Base-by-base conservation (phyloP, 176 grass and related monocot genomes). In the Pontederia paniculata region DNA sequence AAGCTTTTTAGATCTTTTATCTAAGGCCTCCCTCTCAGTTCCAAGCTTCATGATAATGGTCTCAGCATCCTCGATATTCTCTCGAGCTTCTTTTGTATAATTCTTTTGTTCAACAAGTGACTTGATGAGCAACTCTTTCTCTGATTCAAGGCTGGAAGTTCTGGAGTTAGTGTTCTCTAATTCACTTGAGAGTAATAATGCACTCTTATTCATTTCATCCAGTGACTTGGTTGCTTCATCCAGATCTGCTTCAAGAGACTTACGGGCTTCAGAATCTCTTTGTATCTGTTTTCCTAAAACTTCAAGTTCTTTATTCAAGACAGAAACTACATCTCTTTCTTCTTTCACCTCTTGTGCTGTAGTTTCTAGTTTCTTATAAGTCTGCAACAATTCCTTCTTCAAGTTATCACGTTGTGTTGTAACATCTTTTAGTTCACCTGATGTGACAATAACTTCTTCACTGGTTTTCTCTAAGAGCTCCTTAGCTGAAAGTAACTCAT, bases 121-220 rank as follows among this genome's bases (percentile, higher is more conserved):
- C 61, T 85, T 88, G 16, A 85, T 68, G 50, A 99, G 63, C 80
- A 85, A 78, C 58, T 79, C 81, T 69, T 93, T 88, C 72, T 93
- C 94, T 25, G 78, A 62, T 76, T 99, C 94, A 20, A 93, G 83
- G 62, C 59, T 80, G 45, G 49, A 66, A 49, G 55, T 88, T 70
- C 76, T 88, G 16, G 69, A 81, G 77, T 88, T 83, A 51, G 73
- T 83, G 51, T 52, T 80, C 66, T 93, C 78, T 60, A 99, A 67
- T 57, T 91, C 80, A 59, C 75, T 57, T 0, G 94, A 93, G 3
- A 99, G 73, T 67, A 86, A 81, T 63, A 93, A 57, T 12, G 94
- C 94, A 67, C 83, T 85, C 52, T 66, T 85, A 63, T 99, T 99
- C 94, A 99, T 99, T 74, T 88, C 73, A n/a, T 88, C 81, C 50